Percentiles rank a stretch among this genome's conserved stretches.
Evolutionary conservation across 2,329 filamentous ascomycete genomes (phyloP).

Genomic region (Fusarium setosum): DNA sequence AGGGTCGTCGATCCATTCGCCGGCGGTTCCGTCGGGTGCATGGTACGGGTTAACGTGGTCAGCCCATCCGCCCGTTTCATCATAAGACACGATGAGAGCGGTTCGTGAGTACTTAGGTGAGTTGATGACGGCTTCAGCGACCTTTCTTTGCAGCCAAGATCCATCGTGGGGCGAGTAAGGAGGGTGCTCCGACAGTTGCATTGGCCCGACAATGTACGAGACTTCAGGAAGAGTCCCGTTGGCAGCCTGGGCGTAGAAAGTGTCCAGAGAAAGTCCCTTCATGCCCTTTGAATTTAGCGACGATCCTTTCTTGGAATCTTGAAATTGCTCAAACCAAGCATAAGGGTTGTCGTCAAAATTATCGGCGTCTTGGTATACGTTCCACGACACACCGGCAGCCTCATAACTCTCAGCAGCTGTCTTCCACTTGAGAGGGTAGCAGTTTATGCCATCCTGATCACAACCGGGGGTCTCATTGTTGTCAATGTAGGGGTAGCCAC

Average conservation of each 20-base stretch:
- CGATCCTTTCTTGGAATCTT: slow-evolving; percentile 50
- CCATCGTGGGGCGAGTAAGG: background rate
- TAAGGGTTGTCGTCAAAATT: slow-evolving; percentile 67
- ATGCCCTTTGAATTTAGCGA: slow-evolving; percentile 24
- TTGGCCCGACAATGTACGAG: background rate
- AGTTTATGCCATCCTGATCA: slow-evolving; percentile 57
- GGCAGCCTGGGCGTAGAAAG: background rate
- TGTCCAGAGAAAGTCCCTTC: background rate
- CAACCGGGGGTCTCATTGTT: slow-evolving; percentile 62
- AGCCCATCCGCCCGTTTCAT: slow-evolving; percentile 65
- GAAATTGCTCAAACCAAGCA: slow-evolving; percentile 65
- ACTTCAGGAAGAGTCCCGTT: background rate
- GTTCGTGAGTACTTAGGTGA: slow-evolving; percentile 48
- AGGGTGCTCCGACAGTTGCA: background rate
- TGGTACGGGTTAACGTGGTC: slow-evolving; percentile 66
- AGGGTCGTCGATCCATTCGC: slow-evolving; percentile 56
- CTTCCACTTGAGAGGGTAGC: slow-evolving; percentile 66
- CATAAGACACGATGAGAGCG: slow-evolving; percentile 56
- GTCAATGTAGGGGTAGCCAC: slow-evolving; percentile 53
- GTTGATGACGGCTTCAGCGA: background rate
- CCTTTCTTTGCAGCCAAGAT: background rate
- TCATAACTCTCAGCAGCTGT: slow-evolving; percentile 62
- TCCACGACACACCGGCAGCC: slow-evolving; percentile 60
- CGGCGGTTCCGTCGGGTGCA: slow-evolving; percentile 59
- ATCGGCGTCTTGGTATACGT: slow-evolving; percentile 60